Percentiles rank a stretch among this genome's conserved stretches.
phyloP scores from a whole-genome alignment of 2,329 filamentous ascomycete genomes.

The Acephala macrosclerotiorum region DNA sequence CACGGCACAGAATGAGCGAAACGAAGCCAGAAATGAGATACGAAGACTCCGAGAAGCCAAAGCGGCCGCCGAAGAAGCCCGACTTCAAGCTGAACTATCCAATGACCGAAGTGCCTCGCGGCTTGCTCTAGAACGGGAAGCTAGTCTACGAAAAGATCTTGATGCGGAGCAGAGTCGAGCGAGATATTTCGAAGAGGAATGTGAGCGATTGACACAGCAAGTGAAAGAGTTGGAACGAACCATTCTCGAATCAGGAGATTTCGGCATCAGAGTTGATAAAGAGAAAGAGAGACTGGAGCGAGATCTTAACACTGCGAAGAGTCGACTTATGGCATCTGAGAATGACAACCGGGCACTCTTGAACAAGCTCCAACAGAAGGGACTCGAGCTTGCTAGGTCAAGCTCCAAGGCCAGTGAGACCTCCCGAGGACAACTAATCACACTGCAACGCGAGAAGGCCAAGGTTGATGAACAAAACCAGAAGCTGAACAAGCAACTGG shows the following conservation, averaged over 20 bases:
- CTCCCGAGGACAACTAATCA: constrained; percentile 77
- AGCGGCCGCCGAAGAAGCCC: constrained; percentile 83
- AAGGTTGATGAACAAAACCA: constrained; percentile 84
- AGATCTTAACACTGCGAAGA: constrained; percentile 90
- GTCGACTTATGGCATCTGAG: constrained; percentile 87
- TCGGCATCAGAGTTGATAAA: constrained; percentile 89
- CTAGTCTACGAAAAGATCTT: constrained; percentile 79
- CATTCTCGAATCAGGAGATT: constrained; percentile 88
- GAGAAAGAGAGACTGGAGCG: constrained; percentile 92
- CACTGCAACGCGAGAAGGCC: constrained; percentile 82
- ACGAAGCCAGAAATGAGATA: constrained; percentile 87
- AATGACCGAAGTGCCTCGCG: constrained; percentile 82
- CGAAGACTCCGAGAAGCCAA: constrained; percentile 84
- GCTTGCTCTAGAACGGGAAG: constrained; percentile 81
- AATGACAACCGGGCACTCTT: constrained; percentile 95
- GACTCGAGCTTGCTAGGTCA: constrained; percentile 91
- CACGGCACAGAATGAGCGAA: constrained; percentile 84
- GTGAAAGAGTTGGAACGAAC: constrained; percentile 87
- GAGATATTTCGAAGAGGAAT: constrained; percentile 81
- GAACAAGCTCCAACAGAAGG: constrained; percentile 97
- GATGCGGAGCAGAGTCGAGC: constrained; percentile 80
- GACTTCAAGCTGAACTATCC: constrained; percentile 80
- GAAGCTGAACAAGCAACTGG: constrained; percentile 83
- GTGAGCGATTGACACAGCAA: constrained; percentile 76
- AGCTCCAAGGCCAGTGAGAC: constrained; percentile 86